Conservation (phyloP, 139 green algal species). For the Medakamo hakoo region DNA sequence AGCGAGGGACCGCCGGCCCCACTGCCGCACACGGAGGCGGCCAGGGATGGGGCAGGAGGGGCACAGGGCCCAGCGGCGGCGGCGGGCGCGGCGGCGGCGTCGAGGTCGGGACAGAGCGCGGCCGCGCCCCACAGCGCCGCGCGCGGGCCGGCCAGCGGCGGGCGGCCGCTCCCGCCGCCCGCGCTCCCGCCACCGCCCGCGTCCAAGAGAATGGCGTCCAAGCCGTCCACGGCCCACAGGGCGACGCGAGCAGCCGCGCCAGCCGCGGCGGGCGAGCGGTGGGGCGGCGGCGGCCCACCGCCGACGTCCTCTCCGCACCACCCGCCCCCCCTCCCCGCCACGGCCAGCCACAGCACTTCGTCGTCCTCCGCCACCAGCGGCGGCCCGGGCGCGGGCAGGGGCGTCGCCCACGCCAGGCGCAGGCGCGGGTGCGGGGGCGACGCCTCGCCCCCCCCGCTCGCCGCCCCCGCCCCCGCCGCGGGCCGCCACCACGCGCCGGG, state of each 20-base stretch:
- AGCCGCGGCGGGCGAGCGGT: too few relatives aligned
- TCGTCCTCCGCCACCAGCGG: neutral
- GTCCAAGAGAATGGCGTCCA: neutral
- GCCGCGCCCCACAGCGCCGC: neutral
- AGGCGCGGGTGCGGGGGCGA: too few relatives aligned
- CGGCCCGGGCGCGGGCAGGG: neutral
- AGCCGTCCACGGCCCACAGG: neutral
- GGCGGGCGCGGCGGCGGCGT: too few relatives aligned
- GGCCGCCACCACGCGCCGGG: neutral
- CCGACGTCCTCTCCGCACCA: too few relatives aligned
- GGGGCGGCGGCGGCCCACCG: too few relatives aligned
- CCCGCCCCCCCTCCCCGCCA: too few relatives aligned
- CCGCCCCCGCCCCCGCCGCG: too few relatives aligned
- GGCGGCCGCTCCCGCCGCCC: too few relatives aligned
- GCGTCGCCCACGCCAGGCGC: neutral
- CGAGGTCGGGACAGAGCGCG: too few relatives aligned
- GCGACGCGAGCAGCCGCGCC: neutral
- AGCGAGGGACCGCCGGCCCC: neutral
- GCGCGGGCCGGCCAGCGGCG: neutral
- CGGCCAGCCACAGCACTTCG: neutral
- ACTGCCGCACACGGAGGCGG: neutral
- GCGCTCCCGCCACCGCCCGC: too few relatives aligned
- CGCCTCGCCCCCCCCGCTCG: too few relatives aligned
- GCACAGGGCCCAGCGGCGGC: neutral
- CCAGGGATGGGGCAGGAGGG: neutral